Base-by-base conservation (phyloP, 768 basidiomycete species). In the Panellus pusillus region DNA sequence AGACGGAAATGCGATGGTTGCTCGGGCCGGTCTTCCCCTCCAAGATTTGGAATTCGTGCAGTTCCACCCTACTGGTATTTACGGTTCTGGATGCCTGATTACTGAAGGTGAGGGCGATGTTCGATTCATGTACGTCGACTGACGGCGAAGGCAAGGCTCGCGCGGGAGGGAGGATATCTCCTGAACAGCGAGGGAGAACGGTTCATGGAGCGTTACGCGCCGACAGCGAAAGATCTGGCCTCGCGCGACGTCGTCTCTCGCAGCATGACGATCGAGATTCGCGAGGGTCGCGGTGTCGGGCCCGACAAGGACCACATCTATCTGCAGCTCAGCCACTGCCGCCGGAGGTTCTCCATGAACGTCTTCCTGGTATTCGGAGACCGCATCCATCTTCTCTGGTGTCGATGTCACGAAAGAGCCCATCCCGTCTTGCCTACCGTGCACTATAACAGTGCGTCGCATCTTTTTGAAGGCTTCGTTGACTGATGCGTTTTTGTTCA, bases 371-470 rank as follows among this genome's bases (percentile, higher is more conserved):
- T 81, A 99, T 99, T 98, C 97, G 44, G 97, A 99, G 79, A 99
- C 97, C 9, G 97, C 97, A 18, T 90, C 97, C 52, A 98, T 99
- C 69, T 99, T 99, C 77, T 83, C 92, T 62, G 97, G 97, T 70
- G 97, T 98, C 56, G 97, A 99, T 72, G 97, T 99, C 52, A 98
- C 97, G 58, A 98, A 99, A 78, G 96, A 98, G 70, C 97, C 97
- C 32, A 99, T 99, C 65, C 97, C 35, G 97, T 99, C 24, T 74
- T 99, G 58, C 97, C 97, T 28, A 99, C 97, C 37, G 97, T 97
- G 31, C 96, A 98, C 74, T 98, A 98, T 75, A 98, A 98, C 72
- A 94, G 93, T 96, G 71, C 74, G 92, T 77, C 12, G 43, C 17
- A 32, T 0, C 3, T 2, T 39, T 29, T 14, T 24, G 20, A 38